Conservation (phyloP, 768 basidiomycete genomes). For the Russula sp. region DNA sequence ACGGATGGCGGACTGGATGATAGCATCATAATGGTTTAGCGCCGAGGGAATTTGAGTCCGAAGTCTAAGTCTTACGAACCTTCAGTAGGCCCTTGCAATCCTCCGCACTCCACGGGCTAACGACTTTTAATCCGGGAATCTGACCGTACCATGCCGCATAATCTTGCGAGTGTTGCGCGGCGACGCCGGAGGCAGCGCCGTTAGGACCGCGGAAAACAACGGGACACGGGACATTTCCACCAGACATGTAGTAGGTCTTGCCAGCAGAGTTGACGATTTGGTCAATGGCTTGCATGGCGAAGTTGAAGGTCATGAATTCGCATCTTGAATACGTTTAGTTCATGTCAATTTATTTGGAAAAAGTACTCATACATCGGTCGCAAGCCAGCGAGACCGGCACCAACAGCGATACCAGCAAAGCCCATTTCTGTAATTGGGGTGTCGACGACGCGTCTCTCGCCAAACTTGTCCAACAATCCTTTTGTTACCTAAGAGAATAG, state of each 20-base stretch:
- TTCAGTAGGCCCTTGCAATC: constrained; percentile 98
- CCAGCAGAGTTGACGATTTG: constrained; percentile 99
- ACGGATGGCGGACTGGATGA: constrained; percentile 80
- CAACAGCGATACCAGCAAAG: constrained; percentile 94
- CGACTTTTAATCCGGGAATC: constrained; percentile 94
- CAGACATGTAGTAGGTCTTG: constrained; percentile 99
- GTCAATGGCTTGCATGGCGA: constrained; percentile 99
- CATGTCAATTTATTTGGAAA: constrained; percentile 19
- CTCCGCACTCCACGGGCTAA: constrained; percentile 97
- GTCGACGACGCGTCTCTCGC: constrained; percentile 97
- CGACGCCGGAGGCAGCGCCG: constrained; percentile 96
- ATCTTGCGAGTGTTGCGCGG: constrained; percentile 95
- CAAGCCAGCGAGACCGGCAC: constrained; percentile 90
- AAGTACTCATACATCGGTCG: constrained; percentile 70
- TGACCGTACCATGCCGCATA: constrained; percentile 94
- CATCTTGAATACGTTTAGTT: constrained; percentile 51
- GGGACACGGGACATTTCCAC: constrained; percentile 96
- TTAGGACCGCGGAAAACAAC: constrained; percentile 99
- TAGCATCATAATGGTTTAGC: neutral
- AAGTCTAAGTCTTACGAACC: constrained; percentile 43
- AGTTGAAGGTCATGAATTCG: constrained; percentile 99
- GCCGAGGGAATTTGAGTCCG: neutral
- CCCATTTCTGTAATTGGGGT: constrained; percentile 98
- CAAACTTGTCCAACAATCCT: constrained; percentile 98
- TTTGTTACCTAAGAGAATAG: constrained; percentile 75